These are phyloP conservation scores for Epichloe aotearoae DNA, from an alignment of 2,329 filamentous ascomycete species.

Conservation along the genomic window DNA sequence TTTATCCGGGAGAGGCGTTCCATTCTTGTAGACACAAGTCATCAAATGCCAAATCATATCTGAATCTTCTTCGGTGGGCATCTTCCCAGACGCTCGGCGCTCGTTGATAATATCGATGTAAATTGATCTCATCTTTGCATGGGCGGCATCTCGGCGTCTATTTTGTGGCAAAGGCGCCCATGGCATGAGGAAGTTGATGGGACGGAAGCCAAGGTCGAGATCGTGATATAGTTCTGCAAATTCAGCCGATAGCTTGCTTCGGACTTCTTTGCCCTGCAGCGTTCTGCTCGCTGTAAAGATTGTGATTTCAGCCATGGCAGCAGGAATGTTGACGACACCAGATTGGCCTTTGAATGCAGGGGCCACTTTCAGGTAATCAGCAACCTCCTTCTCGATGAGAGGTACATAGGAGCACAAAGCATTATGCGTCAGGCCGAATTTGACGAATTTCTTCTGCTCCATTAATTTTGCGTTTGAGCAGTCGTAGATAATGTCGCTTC, in stretches of 20 bases:
- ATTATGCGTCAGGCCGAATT: conserved; percentile 62
- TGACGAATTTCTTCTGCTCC: conserved; percentile 95
- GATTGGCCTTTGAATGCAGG: conserved; percentile 53
- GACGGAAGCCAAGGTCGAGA: conserved; percentile 78
- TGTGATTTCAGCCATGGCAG: conserved; percentile 72
- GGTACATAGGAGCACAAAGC: conserved; percentile 64
- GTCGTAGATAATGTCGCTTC: conserved; percentile 78
- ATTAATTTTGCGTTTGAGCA: conserved; percentile 85
- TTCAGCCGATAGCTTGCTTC: conserved; percentile 57
- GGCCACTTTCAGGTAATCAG: conserved; percentile 56
- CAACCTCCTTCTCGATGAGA: conserved; percentile 63
- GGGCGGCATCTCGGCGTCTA: conserved; percentile 64
- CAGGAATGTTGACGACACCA: conserved; percentile 58
- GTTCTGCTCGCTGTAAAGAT: conserved; percentile 82
- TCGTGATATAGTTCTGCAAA: conserved; percentile 79
- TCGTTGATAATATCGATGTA: conserved; percentile 74
- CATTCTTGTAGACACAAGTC: conserved; percentile 75
- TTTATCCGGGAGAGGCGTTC: conserved; percentile 61
- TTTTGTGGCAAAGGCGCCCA: conserved; percentile 88
- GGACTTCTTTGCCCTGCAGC: conserved; percentile 73
- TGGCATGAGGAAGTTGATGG: conserved; percentile 81
- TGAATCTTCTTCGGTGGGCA: conserved; percentile 36
- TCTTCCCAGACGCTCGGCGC: conserved; percentile 44
- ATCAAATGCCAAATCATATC: conserved; percentile 91
- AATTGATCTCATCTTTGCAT: conserved; percentile 52